Conservation (phyloP, 495 filamentous ascomycete species). For the Physcia stellaris region DNA sequence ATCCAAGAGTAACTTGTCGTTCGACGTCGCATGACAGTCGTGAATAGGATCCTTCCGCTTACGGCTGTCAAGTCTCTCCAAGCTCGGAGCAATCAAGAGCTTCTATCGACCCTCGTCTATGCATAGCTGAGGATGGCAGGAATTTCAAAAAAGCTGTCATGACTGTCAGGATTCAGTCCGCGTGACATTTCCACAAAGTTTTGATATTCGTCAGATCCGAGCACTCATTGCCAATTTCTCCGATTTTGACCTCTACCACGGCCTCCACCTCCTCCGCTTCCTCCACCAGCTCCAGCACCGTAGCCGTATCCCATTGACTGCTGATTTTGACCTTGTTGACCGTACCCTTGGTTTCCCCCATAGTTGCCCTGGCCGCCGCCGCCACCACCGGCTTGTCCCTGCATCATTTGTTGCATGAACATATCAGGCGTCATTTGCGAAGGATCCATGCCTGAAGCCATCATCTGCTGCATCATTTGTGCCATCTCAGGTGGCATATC, state of each 20-base stretch:
- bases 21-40: no score
- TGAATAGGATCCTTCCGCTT: no score
- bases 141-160: no score
- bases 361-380: constrained; percentile 27
- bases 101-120: no score
- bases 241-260: not conserved
- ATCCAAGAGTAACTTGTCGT: no score
- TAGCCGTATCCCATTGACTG: constrained; percentile 38
- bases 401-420: constrained; percentile 43
- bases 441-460: constrained; percentile 69
- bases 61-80: no score
- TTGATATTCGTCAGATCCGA: no score
- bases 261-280: constrained; percentile 34
- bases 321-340: constrained; percentile 30
- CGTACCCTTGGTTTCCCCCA: constrained; percentile 24
- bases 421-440: constrained; percentile 58
- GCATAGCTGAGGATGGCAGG: no score
- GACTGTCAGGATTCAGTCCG: no score
- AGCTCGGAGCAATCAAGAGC: no score
- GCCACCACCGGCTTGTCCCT: constrained; percentile 26
- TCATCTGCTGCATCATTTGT: constrained; percentile 70
- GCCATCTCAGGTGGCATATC: constrained; percentile 69
- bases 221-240: constrained; percentile 1
- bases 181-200: no score
- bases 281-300: constrained; percentile 28